These are phyloP conservation scores for Mucor velutinosus DNA, from an alignment of 371 early-diverging fungal species.

Conservation along the genomic window DNA sequence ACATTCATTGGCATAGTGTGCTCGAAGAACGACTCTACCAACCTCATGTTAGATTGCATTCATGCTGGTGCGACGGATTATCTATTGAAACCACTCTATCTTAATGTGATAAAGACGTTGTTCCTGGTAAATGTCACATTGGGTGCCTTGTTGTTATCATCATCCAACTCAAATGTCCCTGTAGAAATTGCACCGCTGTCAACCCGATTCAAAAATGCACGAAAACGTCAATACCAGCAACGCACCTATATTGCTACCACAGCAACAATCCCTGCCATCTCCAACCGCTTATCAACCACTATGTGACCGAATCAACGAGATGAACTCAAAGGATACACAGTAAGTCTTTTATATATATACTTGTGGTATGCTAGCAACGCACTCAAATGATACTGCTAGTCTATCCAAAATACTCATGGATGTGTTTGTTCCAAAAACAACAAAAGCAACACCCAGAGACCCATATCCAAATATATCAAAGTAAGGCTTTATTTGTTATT, in stretches of 20 bases:
- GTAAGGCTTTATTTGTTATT: conserved; percentile 4
- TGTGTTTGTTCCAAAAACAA: conserved; percentile 10
- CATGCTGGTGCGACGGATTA: conserved; percentile 59
- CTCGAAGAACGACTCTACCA: conserved; percentile 29
- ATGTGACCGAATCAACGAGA: conserved; percentile 22
- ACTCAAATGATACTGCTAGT: neutral
- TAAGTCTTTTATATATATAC: neutral
- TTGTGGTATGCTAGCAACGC: neutral
- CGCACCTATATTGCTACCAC: neutral
- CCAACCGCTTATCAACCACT: conserved; percentile 19
- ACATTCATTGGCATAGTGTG: conserved; percentile 19
- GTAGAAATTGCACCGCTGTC: conserved; percentile 17
- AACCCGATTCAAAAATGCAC: conserved; percentile 16
- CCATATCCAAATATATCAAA: conserved; percentile 5
- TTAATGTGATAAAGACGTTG: conserved; percentile 53
- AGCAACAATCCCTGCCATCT: neutral
- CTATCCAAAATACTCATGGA: conserved; percentile 16
- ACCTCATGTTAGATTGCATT: conserved; percentile 45
- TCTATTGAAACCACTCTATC: conserved; percentile 49
- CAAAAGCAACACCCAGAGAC: neutral
- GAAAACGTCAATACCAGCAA: conserved; percentile 17
- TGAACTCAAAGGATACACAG: conserved; percentile 21
- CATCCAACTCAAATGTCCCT: conserved; percentile 4
- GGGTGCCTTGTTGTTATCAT: neutral
- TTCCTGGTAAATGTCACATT: conserved; percentile 46